A percentile compares a stretch with the other conserved stretches of the same genome.
Conservation (phyloP, 1,284 basidiomycete genomes). For the Boletus mariae region DNA sequence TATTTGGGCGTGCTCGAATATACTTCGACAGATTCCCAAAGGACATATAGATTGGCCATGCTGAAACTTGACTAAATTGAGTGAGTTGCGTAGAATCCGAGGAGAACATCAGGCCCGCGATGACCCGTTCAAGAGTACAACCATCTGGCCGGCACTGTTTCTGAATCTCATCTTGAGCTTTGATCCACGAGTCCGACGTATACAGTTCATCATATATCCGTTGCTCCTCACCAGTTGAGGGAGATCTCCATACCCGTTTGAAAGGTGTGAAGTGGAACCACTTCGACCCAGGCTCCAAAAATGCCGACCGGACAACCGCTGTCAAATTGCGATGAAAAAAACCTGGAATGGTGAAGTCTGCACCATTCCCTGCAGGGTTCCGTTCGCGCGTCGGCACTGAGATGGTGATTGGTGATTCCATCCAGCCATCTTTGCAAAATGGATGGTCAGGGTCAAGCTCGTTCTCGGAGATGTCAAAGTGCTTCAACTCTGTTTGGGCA, state of each 20-base stretch:
- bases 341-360: not conserved
- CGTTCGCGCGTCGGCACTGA: not conserved
- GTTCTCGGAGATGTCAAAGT: too few species aligned
- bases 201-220: conserved; percentile 12
- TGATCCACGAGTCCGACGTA: conserved; percentile 7
- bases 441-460: not conserved
- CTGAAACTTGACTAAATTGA: conserved; percentile 30
- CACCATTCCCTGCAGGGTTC: not conserved
- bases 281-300: not conserved
- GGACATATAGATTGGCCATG: conserved; percentile 34
- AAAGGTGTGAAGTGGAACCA: not conserved
- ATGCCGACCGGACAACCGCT: not conserved
- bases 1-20: not conserved
- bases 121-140: conserved; percentile 20
- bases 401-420: not conserved
- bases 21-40: conserved; percentile 10
- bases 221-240: not conserved
- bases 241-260: conserved; percentile 2
- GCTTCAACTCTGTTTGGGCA: too few species aligned
- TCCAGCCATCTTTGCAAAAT: conserved; percentile 1
- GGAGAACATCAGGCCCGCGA: conserved; percentile 34
- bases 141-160: conserved; percentile 8
- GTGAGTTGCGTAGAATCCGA: conserved; percentile 38
- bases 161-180: conserved; percentile 22
- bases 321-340: not conserved